phyloP scores from a whole-genome alignment of 2,329 filamentous ascomycete genomes.

The Aspergillus caelatus region DNA sequence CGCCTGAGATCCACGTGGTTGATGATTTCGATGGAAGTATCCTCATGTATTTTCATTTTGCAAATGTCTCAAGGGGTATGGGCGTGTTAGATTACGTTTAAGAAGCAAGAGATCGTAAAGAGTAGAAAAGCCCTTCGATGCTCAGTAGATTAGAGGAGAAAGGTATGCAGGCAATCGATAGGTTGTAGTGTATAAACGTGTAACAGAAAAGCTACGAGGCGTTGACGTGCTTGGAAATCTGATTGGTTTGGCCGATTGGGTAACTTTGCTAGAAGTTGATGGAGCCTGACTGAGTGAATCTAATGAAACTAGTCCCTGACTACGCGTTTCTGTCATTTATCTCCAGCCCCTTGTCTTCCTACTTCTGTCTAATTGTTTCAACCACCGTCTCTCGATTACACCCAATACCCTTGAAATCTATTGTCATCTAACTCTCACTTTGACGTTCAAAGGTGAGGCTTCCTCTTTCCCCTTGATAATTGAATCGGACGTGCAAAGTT shows the following conservation, averaged over 20 bases:
- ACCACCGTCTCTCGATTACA: not conserved
- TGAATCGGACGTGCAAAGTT: not conserved
- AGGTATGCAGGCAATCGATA: not conserved
- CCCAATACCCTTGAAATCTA: not conserved
- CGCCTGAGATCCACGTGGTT: not conserved
- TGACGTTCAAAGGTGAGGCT: not conserved
- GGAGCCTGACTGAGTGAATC: not conserved
- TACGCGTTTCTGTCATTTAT: not conserved
- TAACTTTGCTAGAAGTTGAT: fast-evolving
- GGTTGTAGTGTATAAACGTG: fast-evolving
- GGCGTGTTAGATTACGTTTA: not conserved
- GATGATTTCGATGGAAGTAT: not conserved
- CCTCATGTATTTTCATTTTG: not conserved
- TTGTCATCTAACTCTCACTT: not conserved
- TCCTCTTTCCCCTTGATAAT: not conserved
- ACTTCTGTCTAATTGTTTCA: not conserved
- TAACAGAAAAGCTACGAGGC: not conserved
- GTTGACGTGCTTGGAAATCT: not conserved
- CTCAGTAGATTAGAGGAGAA: not conserved
- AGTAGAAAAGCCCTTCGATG: not conserved
- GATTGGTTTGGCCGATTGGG: not conserved
- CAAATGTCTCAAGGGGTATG: fast-evolving
- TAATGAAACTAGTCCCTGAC: not conserved
- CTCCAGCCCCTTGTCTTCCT: not conserved
- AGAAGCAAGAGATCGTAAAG: not conserved